These are phyloP conservation scores for Arctostaphylos glauca DNA, from an alignment of 148 eudicot species.

Conservation along the genomic window DNA sequence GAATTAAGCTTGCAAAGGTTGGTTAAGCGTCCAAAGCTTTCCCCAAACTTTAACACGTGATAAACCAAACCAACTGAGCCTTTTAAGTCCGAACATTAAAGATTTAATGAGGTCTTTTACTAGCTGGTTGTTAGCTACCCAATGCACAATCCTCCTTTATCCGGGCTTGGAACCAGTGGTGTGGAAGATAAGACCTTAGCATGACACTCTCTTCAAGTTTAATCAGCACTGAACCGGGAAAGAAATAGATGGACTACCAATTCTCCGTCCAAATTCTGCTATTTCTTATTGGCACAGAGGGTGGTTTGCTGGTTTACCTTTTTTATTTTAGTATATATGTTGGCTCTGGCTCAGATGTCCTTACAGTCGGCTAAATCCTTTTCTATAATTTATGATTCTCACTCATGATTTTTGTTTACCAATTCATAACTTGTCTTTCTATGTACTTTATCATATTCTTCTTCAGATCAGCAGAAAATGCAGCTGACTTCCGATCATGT, in stretches of 20 bases:
- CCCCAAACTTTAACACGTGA: background rate
- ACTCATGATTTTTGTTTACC: background rate
- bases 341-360: background rate
- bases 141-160: too few species aligned
- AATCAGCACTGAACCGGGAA: background rate
- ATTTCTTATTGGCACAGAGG: background rate
- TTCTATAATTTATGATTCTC: background rate
- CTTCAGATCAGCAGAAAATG: slow-evolving; percentile 38
- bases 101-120: too few species aligned
- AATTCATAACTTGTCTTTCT: background rate
- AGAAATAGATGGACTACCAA: background rate
- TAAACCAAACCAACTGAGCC: too few species aligned
- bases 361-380: background rate
- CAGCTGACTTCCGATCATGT: slow-evolving; percentile 27
- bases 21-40: background rate
- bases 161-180: too few species aligned
- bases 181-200: too few species aligned
- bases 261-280: background rate
- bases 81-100: too few species aligned
- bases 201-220: background rate
- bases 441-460: slow-evolving; percentile 4
- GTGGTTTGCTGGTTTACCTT: background rate
- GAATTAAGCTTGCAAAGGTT: background rate
- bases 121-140: too few species aligned
- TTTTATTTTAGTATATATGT: background rate